A percentile compares a stretch with the other conserved stretches of the same genome.
Conservation (phyloP, 306 rosid species). For the Sicyos baderoa region DNA sequence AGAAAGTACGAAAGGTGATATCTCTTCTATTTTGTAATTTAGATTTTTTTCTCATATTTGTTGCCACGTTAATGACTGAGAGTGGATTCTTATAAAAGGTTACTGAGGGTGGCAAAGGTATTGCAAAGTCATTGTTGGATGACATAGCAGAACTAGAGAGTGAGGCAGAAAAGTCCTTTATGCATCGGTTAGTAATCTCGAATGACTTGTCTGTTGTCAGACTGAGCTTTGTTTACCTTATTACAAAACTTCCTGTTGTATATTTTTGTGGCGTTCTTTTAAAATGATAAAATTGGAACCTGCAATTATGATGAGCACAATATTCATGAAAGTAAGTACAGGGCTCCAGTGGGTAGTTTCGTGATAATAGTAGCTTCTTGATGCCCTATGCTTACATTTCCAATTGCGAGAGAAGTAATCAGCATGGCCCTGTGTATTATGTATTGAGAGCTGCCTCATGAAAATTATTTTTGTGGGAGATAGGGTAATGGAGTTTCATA, state of each 20-base stretch:
- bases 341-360: neutral
- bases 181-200: constrained; percentile 76
- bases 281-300: constrained; percentile 10
- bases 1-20: constrained; percentile 59
- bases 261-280: constrained; percentile 13
- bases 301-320: neutral
- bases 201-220: constrained; percentile 13
- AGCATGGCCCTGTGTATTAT: neutral
- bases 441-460: neutral
- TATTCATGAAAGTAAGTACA: neutral
- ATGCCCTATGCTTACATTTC: neutral
- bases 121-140: constrained; percentile 69
- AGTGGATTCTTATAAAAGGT: constrained; percentile 39
- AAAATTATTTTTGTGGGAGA: neutral
- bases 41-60: constrained; percentile 19
- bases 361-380: neutral
- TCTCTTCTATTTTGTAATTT: constrained; percentile 14
- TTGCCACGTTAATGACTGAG: constrained; percentile 23
- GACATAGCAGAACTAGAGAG: constrained; percentile 66
- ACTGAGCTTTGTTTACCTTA: constrained; percentile 2
- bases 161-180: constrained; percentile 91
- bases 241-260: neutral
- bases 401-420: neutral
- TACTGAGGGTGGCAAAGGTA: constrained; percentile 62
- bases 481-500: constrained; percentile 1